Evolutionary conservation across 108 stramenopile genomes (phyloP).

Genomic region (Halocafeteria seosinensis): DNA sequence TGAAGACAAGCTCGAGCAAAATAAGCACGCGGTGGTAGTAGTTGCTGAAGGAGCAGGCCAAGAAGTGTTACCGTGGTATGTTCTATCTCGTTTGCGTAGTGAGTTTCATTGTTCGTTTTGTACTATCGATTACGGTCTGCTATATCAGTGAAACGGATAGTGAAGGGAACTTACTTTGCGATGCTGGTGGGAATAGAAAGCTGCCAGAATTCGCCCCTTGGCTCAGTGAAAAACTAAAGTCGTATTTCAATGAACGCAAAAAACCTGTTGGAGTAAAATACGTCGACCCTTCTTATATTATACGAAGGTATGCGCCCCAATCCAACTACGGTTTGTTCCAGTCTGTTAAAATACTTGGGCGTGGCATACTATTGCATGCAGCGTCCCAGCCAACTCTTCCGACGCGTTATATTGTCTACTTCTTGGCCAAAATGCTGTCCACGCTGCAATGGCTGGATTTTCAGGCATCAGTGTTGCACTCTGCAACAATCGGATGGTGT

Average conservation of each 20-base stretch:
- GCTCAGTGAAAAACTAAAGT: slow-evolving; percentile 54
- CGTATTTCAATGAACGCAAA: slow-evolving; percentile 43
- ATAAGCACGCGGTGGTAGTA: slow-evolving; percentile 90
- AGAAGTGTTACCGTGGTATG: slow-evolving; percentile 63
- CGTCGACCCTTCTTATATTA: slow-evolving; percentile 94
- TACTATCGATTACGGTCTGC: no score
- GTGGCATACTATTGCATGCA: no score
- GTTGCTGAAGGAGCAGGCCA: slow-evolving; percentile 95
- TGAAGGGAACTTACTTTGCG: slow-evolving; percentile 6
- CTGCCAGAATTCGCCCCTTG: slow-evolving; percentile 75
- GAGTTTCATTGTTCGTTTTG: no score
- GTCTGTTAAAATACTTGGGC: no score
- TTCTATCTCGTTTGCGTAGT: no score
- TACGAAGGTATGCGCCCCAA: no score
- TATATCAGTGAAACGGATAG: no score
- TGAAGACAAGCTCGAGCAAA: slow-evolving; percentile 51
- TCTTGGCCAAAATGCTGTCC: slow-evolving; percentile 85
- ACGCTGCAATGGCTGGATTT: slow-evolving; percentile 93
- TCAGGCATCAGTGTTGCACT: slow-evolving; percentile 83
- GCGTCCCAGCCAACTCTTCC: slow-evolving; percentile 76
- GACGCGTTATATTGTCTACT: slow-evolving; percentile 90
- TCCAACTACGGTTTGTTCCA: no score
- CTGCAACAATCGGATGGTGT: slow-evolving; percentile 81
- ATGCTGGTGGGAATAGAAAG: slow-evolving; percentile 84
- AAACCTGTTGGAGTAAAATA: slow-evolving; percentile 42